Conservation (phyloP, 257 asterid genomes). For the Solanum habrochaites region DNA sequence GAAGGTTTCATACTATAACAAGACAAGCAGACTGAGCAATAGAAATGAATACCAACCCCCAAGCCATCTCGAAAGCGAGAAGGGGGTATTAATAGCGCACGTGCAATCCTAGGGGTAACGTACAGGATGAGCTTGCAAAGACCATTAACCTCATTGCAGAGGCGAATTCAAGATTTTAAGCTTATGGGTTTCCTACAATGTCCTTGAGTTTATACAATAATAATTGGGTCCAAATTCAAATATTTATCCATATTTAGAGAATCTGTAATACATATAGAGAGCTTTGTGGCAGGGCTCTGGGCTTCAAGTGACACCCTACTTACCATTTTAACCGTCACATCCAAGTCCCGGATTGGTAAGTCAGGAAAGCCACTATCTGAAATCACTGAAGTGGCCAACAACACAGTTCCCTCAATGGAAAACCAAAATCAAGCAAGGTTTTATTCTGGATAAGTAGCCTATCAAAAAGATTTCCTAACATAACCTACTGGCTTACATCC, state of each 20-base stretch:
- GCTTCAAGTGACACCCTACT: not conserved
- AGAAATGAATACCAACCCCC: not conserved
- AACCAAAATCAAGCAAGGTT: not conserved
- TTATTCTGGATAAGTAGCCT: not conserved
- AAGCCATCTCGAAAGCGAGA: no score
- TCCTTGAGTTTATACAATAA: not conserved
- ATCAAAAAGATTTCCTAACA: not conserved
- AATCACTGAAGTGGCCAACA: not conserved
- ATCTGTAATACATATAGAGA: not conserved
- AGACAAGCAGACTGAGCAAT: not conserved
- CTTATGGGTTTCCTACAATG: not conserved
- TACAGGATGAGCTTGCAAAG: not conserved
- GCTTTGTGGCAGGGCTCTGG: not conserved
- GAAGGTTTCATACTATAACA: not conserved
- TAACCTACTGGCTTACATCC: not conserved
- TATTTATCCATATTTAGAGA: not conserved
- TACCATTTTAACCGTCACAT: not conserved
- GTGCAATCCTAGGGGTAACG: not conserved
- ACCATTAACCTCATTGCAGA: not conserved
- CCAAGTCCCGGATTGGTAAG: not conserved
- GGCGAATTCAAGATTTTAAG: not conserved
- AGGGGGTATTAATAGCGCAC: no score
- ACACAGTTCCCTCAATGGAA: not conserved
- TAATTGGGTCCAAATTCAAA: not conserved
- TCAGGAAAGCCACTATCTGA: not conserved